Percentiles rank a stretch among this genome's conserved stretches.
phyloP scores from a whole-genome alignment of 1,284 basidiomycete species.

The Cerioporus squamosus region DNA sequence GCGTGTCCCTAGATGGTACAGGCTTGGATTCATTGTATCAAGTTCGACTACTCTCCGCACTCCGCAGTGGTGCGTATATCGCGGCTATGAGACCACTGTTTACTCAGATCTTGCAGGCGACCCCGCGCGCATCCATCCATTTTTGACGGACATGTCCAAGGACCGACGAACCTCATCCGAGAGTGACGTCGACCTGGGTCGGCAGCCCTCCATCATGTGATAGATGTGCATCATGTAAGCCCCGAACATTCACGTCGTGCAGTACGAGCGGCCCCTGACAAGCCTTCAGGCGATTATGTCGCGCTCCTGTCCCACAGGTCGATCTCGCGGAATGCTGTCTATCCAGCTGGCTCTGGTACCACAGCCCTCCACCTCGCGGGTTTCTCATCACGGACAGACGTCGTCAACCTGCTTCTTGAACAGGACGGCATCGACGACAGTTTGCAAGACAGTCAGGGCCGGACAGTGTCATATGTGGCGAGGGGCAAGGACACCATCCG shows the following conservation, averaged over 20 bases:
- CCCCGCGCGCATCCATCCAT: slow-evolving; percentile 79
- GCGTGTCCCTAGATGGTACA: slow-evolving; percentile 3
- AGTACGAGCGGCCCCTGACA: neutral
- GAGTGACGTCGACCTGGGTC: slow-evolving; percentile 60
- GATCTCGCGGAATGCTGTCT: slow-evolving; percentile 77
- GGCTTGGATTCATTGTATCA: slow-evolving; percentile 69
- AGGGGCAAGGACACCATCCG: slow-evolving; percentile 75
- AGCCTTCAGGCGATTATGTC: slow-evolving; percentile 59
- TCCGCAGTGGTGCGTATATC: slow-evolving; percentile 58
- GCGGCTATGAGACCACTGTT: neutral
- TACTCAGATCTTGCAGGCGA: slow-evolving; percentile 53
- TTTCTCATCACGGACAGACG: slow-evolving; percentile 79
- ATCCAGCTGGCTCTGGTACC: slow-evolving; percentile 72
- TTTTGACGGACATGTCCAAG: slow-evolving; percentile 77
- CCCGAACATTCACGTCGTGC: neutral
- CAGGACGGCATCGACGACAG: slow-evolving; percentile 86
- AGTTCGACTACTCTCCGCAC: slow-evolving; percentile 80
- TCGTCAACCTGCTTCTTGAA: slow-evolving; percentile 75
- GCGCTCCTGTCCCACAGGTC: slow-evolving; percentile 72
- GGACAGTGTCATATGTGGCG: slow-evolving; percentile 78
- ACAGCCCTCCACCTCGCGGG: slow-evolving; percentile 90
- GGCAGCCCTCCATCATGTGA: slow-evolving; percentile 83
- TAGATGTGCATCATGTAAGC: slow-evolving; percentile 81
- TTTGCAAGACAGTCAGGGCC: slow-evolving; percentile 70
- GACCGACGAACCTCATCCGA: slow-evolving; percentile 57